phyloP scores from a whole-genome alignment of 164 flowering plant species.

The Vitis vinifera region ASM3070453v1 NC_081805.1:3932001-3932500 shows the following conservation, averaged over 20 bases:
- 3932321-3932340: constrained; percentile 89
- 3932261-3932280: constrained; percentile 99
- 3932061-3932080: constrained; percentile 97
- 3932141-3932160: neutral
- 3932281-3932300: constrained; percentile 84
- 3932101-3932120: constrained; percentile 83
- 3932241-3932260: constrained; percentile 90
- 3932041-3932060: constrained; percentile 23
- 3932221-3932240: constrained; percentile 59
- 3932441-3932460: neutral
- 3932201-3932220: neutral
- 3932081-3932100: constrained; percentile 84
- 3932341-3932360: constrained; percentile 95
- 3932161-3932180: neutral
- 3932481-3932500: neutral
- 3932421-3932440: neutral
- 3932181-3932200: neutral
- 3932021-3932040: neutral
- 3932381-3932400: constrained; percentile 54
- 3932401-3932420: neutral
- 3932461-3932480: neutral
- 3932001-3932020: neutral
- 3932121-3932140: constrained; percentile 66
- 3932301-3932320: constrained; percentile 83
- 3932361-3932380: constrained; percentile 86